Evolutionary conservation across 2,329 filamentous ascomycete genomes (phyloP), one percentile per base, ranked within the genome.

Genomic region (Claviceps sp.): DNA sequence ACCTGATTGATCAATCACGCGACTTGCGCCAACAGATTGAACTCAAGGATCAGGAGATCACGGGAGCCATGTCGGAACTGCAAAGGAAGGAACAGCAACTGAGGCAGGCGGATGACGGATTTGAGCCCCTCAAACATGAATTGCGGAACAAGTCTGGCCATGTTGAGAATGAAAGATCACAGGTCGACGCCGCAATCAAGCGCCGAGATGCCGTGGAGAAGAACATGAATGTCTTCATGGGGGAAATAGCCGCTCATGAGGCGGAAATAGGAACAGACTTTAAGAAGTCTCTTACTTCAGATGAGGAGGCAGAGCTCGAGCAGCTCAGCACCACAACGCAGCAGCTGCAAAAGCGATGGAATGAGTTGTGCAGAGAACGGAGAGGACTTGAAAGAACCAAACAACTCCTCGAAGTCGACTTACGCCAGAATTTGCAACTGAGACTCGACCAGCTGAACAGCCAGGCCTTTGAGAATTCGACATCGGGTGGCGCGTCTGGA

Each of bases 381-480:
- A 79, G 87, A 57, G 85, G 89, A 52, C 74, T 94, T 1, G 89
- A 96, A 67, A 79, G 77, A 26, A 79, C 81, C 51, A 97, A 95
- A 70, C 83, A 85, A 50, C 79, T 87, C 40, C 75, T 97, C 30
- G 91, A 98, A 65, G 81, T 87, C 37, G 88, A 95, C 62, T 72
- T 98, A 47, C 83, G 85, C n/a, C 87, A 94, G 61, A 95, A 95
- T 61, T 75, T 98, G 44, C 83, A 85, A 61, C 85, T 89, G 60
- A 87, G 86, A 58, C 79, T 97, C 36, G 90, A 96, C 60, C 87
- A 95, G 65, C 78, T 98, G 51, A 85, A 85, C 57, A 80, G 81
- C 55, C 79, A 85, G 60, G 87, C 85, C 16, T 79, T 86, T 54
- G 89, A 94, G 58, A 76, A 74, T 50, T 73, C 71, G 6, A 68